Percentiles rank a stretch among this genome's conserved stretches.
Evolutionary conservation across 1,284 basidiomycete species (phyloP).

Genomic region (Austroboletus novae-zelandiae): DNA sequence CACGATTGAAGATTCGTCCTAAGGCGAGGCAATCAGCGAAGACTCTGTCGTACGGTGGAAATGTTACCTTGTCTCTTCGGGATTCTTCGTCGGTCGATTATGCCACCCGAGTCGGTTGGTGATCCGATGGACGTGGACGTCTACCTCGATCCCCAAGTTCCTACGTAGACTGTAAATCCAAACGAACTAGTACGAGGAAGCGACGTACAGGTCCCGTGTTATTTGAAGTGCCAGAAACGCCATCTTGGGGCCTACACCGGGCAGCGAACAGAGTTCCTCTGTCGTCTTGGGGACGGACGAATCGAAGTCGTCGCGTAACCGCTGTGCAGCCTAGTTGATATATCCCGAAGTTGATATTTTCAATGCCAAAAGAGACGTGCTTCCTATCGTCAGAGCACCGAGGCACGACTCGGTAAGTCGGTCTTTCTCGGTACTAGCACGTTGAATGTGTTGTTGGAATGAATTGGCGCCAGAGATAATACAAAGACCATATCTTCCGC

Average conservation of each 20-base stretch:
- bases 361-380: too few relatives aligned
- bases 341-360: too few relatives aligned
- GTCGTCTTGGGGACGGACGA: constrained; percentile 85
- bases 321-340: constrained; percentile 69
- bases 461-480: too few relatives aligned
- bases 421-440: too few relatives aligned
- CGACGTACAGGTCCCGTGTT: constrained; percentile 77
- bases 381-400: too few relatives aligned
- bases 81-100: constrained; percentile 74
- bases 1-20: constrained; percentile 89
- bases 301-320: constrained; percentile 67
- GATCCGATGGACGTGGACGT: constrained; percentile 94
- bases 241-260: constrained; percentile 94
- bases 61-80: constrained; percentile 84
- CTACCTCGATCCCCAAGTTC: constrained; percentile 94
- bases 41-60: neutral
- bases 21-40: neutral
- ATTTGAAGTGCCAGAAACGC: constrained; percentile 81
- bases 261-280: constrained; percentile 80
- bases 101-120: constrained; percentile 94
- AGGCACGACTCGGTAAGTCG: too few relatives aligned
- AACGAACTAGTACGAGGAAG: neutral
- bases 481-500: too few relatives aligned
- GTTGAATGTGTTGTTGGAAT: too few relatives aligned
- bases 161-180: constrained; percentile 36